Percentiles rank a stretch among this genome's conserved stretches.
These are phyloP conservation scores for Aspergillus luchuensis DNA, from an alignment of 2,329 filamentous ascomycete genomes.

Conservation along the genomic window DNA sequence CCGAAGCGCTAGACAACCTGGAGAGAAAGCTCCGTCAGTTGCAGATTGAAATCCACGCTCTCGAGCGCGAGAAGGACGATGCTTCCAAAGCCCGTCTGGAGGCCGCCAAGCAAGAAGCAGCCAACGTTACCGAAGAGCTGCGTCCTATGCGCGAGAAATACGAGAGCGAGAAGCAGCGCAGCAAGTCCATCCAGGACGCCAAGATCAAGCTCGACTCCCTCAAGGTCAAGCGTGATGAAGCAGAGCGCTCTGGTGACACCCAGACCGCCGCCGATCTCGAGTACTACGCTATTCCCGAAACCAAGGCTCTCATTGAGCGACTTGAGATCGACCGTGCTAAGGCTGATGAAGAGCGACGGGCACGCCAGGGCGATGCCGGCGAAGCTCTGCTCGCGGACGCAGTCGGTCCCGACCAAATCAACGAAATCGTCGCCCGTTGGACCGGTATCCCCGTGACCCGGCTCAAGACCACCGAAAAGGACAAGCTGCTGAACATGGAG, in stretches of 20 bases:
- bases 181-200: constrained; percentile 87
- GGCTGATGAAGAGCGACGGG: constrained; percentile 68
- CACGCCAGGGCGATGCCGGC: constrained; percentile 60
- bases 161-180: constrained; percentile 85
- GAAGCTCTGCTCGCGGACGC: constrained; percentile 83
- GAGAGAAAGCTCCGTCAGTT: constrained; percentile 88
- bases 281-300: constrained; percentile 96
- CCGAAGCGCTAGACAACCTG: constrained; percentile 90
- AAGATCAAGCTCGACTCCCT: constrained; percentile 93
- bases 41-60: constrained; percentile 94
- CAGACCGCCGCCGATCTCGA: constrained; percentile 88
- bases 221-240: constrained; percentile 88
- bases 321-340: constrained; percentile 79
- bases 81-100: constrained; percentile 81
- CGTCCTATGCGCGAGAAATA: constrained; percentile 93
- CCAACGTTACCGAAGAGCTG: constrained; percentile 91
- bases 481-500: constrained; percentile 98
- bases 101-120: constrained; percentile 83
- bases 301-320: constrained; percentile 74
- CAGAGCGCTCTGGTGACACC: constrained; percentile 83
- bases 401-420: constrained; percentile 96
- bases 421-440: constrained; percentile 95
- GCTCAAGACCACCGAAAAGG: constrained; percentile 92
- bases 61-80: constrained; percentile 92
- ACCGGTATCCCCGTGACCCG: constrained; percentile 97